Evolutionary conservation across 345 rosid species (phyloP), one percentile per base, ranked within the genome.

Genomic region (Diplotaxis tenuifolia): DNA sequence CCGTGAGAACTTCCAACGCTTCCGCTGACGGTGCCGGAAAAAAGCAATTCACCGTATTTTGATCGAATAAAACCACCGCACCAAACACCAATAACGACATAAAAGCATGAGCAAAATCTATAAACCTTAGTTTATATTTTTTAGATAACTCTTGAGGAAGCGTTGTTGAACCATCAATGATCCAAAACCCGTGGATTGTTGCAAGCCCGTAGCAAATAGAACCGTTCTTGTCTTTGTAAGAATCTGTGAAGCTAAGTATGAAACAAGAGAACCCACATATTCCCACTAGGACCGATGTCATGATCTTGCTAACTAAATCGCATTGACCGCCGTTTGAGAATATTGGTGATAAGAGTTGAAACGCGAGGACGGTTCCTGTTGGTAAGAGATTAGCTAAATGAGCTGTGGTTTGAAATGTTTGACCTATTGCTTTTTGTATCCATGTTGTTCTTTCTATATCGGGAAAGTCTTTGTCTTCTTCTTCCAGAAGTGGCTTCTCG

Each of bases 301-400:
- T 87, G 65, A 53, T 78, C 74, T 77, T 71, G 72, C 89, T 68
- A 8, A 75, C 91, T 2, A 78, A 23, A 72, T 92, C 97, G 31
- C 98, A 95, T 27, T 62, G 63, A 59, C 98, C 99, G 16, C 84
- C 86, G 68, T 95, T 89, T 6, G 98, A 79, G 85, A 86, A 84
- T 4, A 95, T 74, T 4, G 98, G 99, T 0, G 94, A 77, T 18
- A 95, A 80, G 55, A 92, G 85, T 23, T 95, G 98, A 83, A 95
- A 95, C 23, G 98, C 89, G 6, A 95, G 97, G 70, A 92, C 96
- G 0, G 99, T 82, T 66, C 98, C 98, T 0, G 99, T 95, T 0
- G 98, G 99, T 53, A 95, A 81, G 45, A 92, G 89, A 56, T 92
- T 92, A 29, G 99, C 97, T 68, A 95, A 68, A 74, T 95, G 86